Percentiles rank a stretch among this genome's conserved stretches.
These are phyloP conservation scores for Exophiala phaeomuriformis DNA, from an alignment of 2,329 filamentous ascomycete species.

Conservation along the genomic window DNA sequence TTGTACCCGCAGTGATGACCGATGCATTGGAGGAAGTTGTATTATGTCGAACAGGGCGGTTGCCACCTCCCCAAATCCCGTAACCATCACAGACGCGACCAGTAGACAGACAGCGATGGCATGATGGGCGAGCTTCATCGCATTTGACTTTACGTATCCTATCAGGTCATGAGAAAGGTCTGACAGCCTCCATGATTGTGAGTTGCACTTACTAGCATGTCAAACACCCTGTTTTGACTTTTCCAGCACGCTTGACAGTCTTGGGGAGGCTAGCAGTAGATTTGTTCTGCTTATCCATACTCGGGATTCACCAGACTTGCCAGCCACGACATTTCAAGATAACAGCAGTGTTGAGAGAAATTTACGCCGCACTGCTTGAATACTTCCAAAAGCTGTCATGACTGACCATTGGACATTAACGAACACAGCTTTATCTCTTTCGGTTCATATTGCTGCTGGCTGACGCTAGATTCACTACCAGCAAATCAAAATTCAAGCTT, in stretches of 20 bases:
- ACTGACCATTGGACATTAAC: too few species aligned
- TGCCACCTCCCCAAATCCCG: constrained; percentile 37
- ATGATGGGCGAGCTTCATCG: constrained; percentile 36
- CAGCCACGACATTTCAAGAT: too few species aligned
- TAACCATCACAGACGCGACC: constrained; percentile 39
- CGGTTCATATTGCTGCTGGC: too few species aligned
- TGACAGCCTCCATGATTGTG: background rate
- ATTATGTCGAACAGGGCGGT: constrained; percentile 16
- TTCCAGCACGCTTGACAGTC: background rate
- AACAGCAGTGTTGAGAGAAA: too few species aligned
- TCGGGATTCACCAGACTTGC: too few species aligned
- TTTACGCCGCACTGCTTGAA: too few species aligned
- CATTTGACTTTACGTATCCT: constrained; percentile 32
- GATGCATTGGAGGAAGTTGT: background rate
- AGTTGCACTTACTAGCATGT: constrained; percentile 31
- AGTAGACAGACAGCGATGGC: constrained; percentile 32
- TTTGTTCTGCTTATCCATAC: too few species aligned
- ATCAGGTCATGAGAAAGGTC: background rate
- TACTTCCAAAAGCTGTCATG: too few species aligned
- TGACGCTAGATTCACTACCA: too few species aligned
- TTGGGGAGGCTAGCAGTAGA: too few species aligned
- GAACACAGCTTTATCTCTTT: too few species aligned
- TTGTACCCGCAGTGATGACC: background rate
- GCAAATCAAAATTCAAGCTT: too few species aligned
- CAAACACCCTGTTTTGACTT: constrained; percentile 25